Base-by-base conservation (phyloP, 768 basidiomycete genomes). In the Suillus americanus region DNA sequence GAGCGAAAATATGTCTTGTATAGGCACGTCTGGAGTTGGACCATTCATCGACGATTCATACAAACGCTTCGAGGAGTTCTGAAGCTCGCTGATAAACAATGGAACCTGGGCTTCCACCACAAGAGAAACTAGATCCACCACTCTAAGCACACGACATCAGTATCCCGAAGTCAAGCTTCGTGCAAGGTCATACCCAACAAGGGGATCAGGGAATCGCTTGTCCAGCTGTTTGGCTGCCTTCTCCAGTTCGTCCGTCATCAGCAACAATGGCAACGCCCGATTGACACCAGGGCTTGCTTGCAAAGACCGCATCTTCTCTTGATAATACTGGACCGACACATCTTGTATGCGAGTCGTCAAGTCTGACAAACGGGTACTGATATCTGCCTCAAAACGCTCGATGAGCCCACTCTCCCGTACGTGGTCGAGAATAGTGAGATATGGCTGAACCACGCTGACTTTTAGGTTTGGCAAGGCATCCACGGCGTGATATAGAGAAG, bases 191-290 rank as follows among this genome's bases (percentile, higher is more conserved):
- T 72, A 95, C 92, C 88, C 90, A 38, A 95, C 81, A 25, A 98
- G 74, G 38, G 93, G 91, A 62, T 92, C 87, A 0, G 89, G 86
- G 78, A 97, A 99, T 64, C 90, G 86, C 75, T 95, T 94, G 75
- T 95, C 91, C 40, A 97, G 81, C 30, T 83, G 78, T 75, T 96
- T 95, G 20, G 91, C 87, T 43, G 82, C 79, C 74, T 94, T 97
- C 81, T 97, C 94, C 2, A 97, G 78, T 78, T 97, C 96, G 55
- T 91, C 90, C 5, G 92, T 93, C 85, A 97, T 87, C 35, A 92
- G 75, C 35, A 97, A 77, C 43, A 96, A 78, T 1, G 94, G 94
- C 41, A 94, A 78, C 0, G 94, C 92, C 48, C 89, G 82, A 70
- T 95, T 94, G 14, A 91, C 89, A 1, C 92, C 92, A 5, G 91